phyloP scores from a whole-genome alignment of 805 yeast genomes.

The Dipodascus albidus region DNA sequence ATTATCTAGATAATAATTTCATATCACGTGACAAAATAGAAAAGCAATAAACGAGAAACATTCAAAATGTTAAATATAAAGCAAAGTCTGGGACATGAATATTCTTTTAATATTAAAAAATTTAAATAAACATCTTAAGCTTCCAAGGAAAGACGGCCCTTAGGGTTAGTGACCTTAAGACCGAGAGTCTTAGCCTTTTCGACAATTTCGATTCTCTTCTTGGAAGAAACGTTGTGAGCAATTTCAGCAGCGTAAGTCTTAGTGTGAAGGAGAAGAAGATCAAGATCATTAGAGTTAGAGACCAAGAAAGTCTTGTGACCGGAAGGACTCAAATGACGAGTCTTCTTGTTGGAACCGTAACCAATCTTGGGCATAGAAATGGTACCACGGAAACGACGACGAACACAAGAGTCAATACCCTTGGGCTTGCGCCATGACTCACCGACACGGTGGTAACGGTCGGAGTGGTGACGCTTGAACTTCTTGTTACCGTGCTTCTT shows the following conservation, averaged over 20 bases:
- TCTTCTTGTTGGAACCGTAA: slow-evolving; percentile 99
- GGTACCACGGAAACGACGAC: slow-evolving; percentile 98
- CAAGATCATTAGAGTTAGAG: slow-evolving; percentile 86
- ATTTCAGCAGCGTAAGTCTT: slow-evolving; percentile 99
- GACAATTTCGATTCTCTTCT: slow-evolving; percentile 93
- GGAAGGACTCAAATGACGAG: slow-evolving; percentile 89
- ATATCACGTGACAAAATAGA: too few relatives aligned
- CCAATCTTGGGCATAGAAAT: slow-evolving; percentile 99
- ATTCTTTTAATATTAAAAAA: background rate
- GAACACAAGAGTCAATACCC: slow-evolving; percentile 99
- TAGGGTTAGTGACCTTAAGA: slow-evolving; percentile 97
- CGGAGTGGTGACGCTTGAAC: slow-evolving; percentile 99
- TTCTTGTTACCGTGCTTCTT: slow-evolving; percentile 92
- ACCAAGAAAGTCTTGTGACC: slow-evolving; percentile 98
- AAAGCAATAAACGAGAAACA: background rate
- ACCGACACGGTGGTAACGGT: slow-evolving; percentile 96
- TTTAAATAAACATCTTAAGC: slow-evolving; percentile 44
- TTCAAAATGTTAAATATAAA: background rate
- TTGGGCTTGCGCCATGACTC: slow-evolving; percentile 99
- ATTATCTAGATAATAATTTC: too few relatives aligned
- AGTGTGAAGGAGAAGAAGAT: slow-evolving; percentile 91
- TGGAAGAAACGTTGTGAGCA: slow-evolving; percentile 96
- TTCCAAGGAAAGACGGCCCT: slow-evolving; percentile 96
- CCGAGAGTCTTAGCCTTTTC: slow-evolving; percentile 98
- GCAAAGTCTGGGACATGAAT: too few relatives aligned